Evolutionary conservation across 1,284 basidiomycete species (phyloP).

Genomic region (Moesziomyces parantarcticus): DNA sequence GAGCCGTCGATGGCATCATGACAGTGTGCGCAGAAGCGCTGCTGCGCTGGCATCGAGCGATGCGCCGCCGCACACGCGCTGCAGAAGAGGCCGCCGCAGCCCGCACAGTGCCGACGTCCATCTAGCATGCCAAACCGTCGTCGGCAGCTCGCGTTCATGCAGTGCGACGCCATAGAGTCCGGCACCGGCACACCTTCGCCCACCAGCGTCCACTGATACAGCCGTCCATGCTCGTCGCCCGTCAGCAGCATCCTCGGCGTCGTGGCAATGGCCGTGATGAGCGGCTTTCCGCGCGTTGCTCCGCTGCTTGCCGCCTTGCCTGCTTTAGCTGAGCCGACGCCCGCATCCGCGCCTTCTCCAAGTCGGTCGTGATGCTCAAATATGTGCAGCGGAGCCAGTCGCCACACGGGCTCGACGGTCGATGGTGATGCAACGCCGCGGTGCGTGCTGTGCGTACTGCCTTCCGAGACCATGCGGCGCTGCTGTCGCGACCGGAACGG

Average conservation of each 20-base stretch:
- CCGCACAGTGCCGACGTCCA: conserved; percentile 39
- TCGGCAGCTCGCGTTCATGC: conserved; percentile 45
- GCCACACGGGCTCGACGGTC: conserved; percentile 18
- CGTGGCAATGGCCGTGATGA: conserved; percentile 36
- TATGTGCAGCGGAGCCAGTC: conserved; percentile 48
- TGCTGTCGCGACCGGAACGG: conserved; percentile 10
- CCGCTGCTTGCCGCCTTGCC: conserved; percentile 1
- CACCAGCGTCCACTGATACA: conserved; percentile 62
- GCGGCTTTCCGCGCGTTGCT: conserved; percentile 11
- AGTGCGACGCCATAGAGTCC: conserved; percentile 38
- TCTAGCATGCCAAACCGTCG: conserved; percentile 60
- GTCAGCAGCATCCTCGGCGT: conserved; percentile 46
- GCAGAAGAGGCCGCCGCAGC: conserved; percentile 60
- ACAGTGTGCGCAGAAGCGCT: conserved; percentile 41
- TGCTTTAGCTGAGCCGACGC: not conserved
- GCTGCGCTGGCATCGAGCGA: conserved; percentile 16
- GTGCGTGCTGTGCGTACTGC: conserved; percentile 3
- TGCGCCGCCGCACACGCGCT: conserved; percentile 39
- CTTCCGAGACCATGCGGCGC: conserved; percentile 16
- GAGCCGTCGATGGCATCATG: conserved; percentile 27
- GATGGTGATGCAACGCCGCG: not conserved
- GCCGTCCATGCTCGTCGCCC: conserved; percentile 57
- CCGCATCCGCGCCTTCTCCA: conserved; percentile 2
- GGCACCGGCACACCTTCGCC: conserved; percentile 57
- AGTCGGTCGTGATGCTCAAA: conserved; percentile 52